Evolutionary conservation across 192 early-diverging fungal species (phyloP).

Genomic region (Entomortierella parvispora): DNA sequence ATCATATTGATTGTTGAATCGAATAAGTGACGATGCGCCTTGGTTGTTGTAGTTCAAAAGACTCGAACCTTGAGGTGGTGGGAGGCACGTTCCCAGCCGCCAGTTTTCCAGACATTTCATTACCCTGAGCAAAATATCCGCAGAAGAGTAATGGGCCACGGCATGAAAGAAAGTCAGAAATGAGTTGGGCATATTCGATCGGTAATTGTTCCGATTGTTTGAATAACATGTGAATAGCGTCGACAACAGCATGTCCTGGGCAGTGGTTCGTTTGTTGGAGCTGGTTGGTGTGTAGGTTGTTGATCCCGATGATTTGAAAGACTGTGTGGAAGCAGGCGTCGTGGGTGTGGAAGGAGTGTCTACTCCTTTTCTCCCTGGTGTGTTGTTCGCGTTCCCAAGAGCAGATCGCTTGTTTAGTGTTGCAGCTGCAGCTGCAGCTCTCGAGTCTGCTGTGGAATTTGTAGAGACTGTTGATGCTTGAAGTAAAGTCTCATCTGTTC

Average conservation of each 20-base stretch:
- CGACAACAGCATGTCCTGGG: slow-evolving; percentile 60
- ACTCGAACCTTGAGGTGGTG: slow-evolving; percentile 20
- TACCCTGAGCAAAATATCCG: slow-evolving; percentile 66
- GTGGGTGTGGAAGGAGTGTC: slow-evolving; percentile 21
- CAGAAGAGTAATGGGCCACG: slow-evolving; percentile 77
- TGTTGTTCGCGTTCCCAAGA: slow-evolving; percentile 11
- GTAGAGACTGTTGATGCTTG: slow-evolving; percentile 25
- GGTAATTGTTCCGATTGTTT: slow-evolving; percentile 71
- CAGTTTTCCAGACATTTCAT: slow-evolving; percentile 56
- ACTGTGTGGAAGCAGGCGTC: not conserved
- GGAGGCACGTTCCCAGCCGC: slow-evolving; percentile 18
- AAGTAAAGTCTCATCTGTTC: slow-evolving; percentile 33
- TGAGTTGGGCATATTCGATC: slow-evolving; percentile 75
- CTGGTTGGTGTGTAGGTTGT: not conserved
- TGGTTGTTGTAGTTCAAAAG: slow-evolving; percentile 20
- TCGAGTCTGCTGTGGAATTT: slow-evolving; percentile 5
- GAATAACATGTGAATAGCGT: slow-evolving; percentile 67
- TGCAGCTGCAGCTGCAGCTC: not conserved
- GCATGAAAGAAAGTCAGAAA: slow-evolving; percentile 79
- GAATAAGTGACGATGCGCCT: slow-evolving; percentile 1
- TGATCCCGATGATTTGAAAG: not conserved
- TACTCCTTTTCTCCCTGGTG: not conserved
- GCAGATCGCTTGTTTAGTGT: slow-evolving; percentile 50
- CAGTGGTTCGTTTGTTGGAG: slow-evolving; percentile 16
- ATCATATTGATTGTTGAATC: slow-evolving; percentile 12